Evolutionary conservation across 345 rosid genomes (phyloP), one percentile per base, ranked within the genome.

Genomic region (Salix exigua): DNA sequence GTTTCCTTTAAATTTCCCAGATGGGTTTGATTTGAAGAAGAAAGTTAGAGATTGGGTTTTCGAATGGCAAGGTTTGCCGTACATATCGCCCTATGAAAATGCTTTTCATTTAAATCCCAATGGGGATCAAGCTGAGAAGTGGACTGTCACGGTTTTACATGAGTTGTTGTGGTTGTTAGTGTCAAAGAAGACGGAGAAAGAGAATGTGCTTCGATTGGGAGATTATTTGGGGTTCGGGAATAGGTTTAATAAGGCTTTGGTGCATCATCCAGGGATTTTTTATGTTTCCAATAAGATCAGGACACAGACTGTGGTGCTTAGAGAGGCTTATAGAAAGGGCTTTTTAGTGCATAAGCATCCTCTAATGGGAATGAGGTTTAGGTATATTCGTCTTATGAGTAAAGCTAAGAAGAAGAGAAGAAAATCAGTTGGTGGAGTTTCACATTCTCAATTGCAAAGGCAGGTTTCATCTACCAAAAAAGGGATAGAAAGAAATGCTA

Each of bases 221-320:
- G 89, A 92, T 55, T 86, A 87, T 82, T 70, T 94, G 50, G 97
- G 94, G 19, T 86, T 91, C 5, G 90, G 87, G 71, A 77, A 80
- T 40, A 88, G 90, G 77, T 89, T 94, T 46, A 87, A 77, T 79
- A 91, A 86, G 87, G 91, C 86, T 37, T 72, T 92, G 84, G 79
- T 79, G 79, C 97, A 87, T 75, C 96, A 92, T 79, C 97, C 94
- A 0, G 97, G 98, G 74, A 91, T 94, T 7, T 94, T 92, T 82
- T 94, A 92, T 77, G 70, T 88, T 72, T 91, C 95, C 4, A 92
- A 92, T 68, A 92, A 94, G 91, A 87, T 88, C 55, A 86, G 92
- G 84, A 92, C 94, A 0, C 94, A 92, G 76, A 92, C 97, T 51
- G 89, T 91, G 76, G 91, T 94, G 68, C 86, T 94, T 25, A 83